Percentiles rank a stretch among this genome's conserved stretches.
These are phyloP conservation scores for Herpotrichia juniperi DNA, from an alignment of 2,329 filamentous ascomycete species.

Conservation along the genomic window DNA sequence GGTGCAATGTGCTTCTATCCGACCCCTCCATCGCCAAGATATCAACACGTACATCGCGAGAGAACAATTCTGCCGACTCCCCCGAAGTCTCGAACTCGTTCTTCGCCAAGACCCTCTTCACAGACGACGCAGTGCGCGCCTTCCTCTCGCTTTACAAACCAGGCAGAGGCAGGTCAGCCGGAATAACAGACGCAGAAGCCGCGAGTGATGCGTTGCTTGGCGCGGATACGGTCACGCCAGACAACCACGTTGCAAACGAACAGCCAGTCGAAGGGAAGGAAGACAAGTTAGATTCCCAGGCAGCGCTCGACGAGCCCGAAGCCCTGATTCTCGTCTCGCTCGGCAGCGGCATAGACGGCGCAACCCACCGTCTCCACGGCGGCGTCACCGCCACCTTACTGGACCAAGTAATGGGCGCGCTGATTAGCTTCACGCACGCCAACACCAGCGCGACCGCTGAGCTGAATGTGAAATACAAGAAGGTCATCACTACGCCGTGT, in stretches of 20 bases:
- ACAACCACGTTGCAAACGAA: neutral
- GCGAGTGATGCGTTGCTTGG: conserved; percentile 9
- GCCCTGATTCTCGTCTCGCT: conserved; percentile 25
- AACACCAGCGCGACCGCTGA: conserved; percentile 25
- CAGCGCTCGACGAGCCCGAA: conserved; percentile 24
- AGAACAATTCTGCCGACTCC: neutral
- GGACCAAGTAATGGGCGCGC: conserved; percentile 32
- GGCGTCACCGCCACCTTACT: conserved; percentile 30
- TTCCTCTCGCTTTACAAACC: conserved; percentile 28
- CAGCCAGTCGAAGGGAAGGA: conserved; percentile 12
- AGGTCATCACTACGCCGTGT: conserved; percentile 25
- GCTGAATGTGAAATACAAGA: conserved; percentile 31
- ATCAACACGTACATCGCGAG: conserved; percentile 14
- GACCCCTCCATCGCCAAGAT: conserved; percentile 29
- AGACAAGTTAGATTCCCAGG: conserved; percentile 14
- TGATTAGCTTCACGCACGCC: conserved; percentile 20
- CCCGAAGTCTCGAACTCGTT: conserved; percentile 23
- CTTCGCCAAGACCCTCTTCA: conserved; percentile 30
- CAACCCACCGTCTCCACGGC: conserved; percentile 27
- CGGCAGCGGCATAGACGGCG: conserved; percentile 28
- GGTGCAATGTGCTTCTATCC: conserved; percentile 31
- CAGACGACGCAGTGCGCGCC: conserved; percentile 28
- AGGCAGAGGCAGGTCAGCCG: conserved; percentile 11
- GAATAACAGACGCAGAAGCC: conserved; percentile 9
- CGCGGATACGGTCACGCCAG: neutral